Evolutionary conservation across 805 yeast species (phyloP).

Genomic region (Yamadazyma laniorum): DNA sequence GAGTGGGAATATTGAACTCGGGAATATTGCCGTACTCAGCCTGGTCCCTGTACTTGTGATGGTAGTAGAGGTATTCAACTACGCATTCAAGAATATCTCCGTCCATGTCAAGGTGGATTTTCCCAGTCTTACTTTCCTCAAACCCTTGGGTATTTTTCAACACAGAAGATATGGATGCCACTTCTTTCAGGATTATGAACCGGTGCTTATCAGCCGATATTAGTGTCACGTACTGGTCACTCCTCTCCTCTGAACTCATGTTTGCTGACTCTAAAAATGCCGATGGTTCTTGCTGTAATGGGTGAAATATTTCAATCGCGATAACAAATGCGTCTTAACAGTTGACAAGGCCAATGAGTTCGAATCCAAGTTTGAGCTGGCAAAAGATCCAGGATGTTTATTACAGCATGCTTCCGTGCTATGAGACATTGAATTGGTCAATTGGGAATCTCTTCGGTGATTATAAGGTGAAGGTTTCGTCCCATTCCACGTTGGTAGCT

Average conservation of each 20-base stretch:
- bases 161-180: constrained; percentile 69
- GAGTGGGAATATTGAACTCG: constrained; percentile 89
- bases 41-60: constrained; percentile 59
- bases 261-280: too few relatives aligned
- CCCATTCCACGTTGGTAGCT: constrained; percentile 57
- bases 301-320: too few relatives aligned
- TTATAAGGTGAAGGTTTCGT: constrained; percentile 48
- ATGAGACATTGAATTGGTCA: constrained; percentile 51
- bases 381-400: constrained; percentile 71
- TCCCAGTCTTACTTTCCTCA: constrained; percentile 60
- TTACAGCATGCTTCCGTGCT: constrained; percentile 62
- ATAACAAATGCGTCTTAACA: neutral
- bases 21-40: constrained; percentile 61
- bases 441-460: constrained; percentile 35
- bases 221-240: constrained; percentile 54
- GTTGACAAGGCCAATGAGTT: constrained; percentile 15
- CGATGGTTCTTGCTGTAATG: too few relatives aligned
- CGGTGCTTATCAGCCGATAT: constrained; percentile 71
- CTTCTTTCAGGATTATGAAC: constrained; percentile 63
- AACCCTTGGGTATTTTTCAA: constrained; percentile 50
- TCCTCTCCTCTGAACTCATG: constrained; percentile 2
- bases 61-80: constrained; percentile 80
- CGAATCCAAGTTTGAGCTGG: constrained; percentile 61
- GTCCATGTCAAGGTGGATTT: constrained; percentile 62
- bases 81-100: constrained; percentile 73